Conservation (phyloP, 1,139 yeast genomes). For the Suhomyces kunorum region DNA sequence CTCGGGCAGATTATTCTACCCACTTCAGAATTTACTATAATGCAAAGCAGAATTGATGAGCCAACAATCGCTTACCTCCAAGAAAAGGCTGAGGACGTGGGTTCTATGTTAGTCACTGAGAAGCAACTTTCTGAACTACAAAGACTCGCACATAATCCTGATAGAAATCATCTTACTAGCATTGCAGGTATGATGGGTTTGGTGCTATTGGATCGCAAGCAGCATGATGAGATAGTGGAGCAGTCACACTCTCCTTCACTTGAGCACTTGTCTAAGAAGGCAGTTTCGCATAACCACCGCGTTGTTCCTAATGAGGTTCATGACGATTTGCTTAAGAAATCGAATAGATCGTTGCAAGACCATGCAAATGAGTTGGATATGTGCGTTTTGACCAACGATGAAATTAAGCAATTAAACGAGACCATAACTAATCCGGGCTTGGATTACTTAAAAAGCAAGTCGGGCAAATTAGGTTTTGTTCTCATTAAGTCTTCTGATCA, state of each 20-base stretch:
- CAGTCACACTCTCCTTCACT: slow-evolving; percentile 24
- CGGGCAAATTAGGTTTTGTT: slow-evolving; percentile 9
- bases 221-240: slow-evolving; percentile 11
- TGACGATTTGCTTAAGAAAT: slow-evolving; percentile 17
- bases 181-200: slow-evolving; percentile 28
- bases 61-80: slow-evolving; percentile 24
- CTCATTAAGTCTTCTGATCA: slow-evolving; percentile 27
- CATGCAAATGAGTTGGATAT: slow-evolving; percentile 14
- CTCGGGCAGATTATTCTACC: slow-evolving; percentile 22
- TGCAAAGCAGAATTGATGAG: slow-evolving; percentile 13
- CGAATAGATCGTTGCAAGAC: slow-evolving; percentile 16
- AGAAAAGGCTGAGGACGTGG: slow-evolving; percentile 19
- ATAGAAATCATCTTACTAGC: slow-evolving; percentile 32
- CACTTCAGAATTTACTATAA: slow-evolving; percentile 17
- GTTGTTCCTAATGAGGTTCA: slow-evolving; percentile 32
- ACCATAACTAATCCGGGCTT: slow-evolving; percentile 22
- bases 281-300: slow-evolving; percentile 24
- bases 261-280: slow-evolving; percentile 32
- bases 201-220: slow-evolving; percentile 15
- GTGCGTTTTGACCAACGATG: slow-evolving; percentile 12
- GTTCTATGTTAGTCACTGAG: slow-evolving; percentile 20
- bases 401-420: slow-evolving; percentile 16
- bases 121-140: slow-evolving; percentile 21
- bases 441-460: slow-evolving; percentile 24
- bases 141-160: slow-evolving; percentile 22